A percentile compares a stretch with the other conserved stretches of the same genome.
Conservation (phyloP, 2,329 filamentous ascomycete genomes). For the Fusarium camptoceras region DNA sequence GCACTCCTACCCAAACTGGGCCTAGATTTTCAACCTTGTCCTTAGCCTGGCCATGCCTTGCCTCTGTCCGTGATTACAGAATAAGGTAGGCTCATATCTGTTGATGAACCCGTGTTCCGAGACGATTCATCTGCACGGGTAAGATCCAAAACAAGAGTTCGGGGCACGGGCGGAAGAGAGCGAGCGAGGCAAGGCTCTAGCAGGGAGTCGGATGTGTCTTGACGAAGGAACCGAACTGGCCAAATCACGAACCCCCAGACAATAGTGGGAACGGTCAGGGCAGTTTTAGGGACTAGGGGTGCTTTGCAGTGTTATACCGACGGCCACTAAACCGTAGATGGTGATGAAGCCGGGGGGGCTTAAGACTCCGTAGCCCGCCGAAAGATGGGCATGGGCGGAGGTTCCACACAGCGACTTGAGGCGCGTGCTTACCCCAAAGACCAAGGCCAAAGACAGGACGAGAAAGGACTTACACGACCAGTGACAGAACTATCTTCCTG, state of each 20-base stretch:
- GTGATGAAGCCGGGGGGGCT: slow-evolving; percentile 31
- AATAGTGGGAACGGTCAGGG: slow-evolving; percentile 34
- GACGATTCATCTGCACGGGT: slow-evolving; percentile 14
- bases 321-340: slow-evolving; percentile 38
- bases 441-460: slow-evolving; percentile 2
- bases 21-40: slow-evolving; percentile 37
- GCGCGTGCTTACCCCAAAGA: slow-evolving; percentile 37
- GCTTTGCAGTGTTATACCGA: slow-evolving; percentile 32
- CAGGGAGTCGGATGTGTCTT: slow-evolving; percentile 6
- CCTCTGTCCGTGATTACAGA: slow-evolving; percentile 23
- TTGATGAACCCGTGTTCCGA: background rate
- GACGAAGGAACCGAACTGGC: slow-evolving; percentile 26
- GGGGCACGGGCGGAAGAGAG: slow-evolving; percentile 27
- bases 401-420: slow-evolving; percentile 18
- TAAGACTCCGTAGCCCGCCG: slow-evolving; percentile 17
- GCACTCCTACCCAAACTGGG: slow-evolving; percentile 29
- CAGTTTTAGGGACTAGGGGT: slow-evolving; percentile 34
- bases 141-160: slow-evolving; percentile 18
- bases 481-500: slow-evolving; percentile 24
- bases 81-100: slow-evolving; percentile 3
- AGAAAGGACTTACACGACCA: slow-evolving; percentile 1
- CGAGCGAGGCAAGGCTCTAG: slow-evolving; percentile 21
- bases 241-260: slow-evolving; percentile 28
- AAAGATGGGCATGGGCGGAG: slow-evolving; percentile 25
- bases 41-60: slow-evolving; percentile 1